Evolutionary conservation across 371 early-diverging fungal species (phyloP).

Genomic region (Mucor indicus): DNA sequence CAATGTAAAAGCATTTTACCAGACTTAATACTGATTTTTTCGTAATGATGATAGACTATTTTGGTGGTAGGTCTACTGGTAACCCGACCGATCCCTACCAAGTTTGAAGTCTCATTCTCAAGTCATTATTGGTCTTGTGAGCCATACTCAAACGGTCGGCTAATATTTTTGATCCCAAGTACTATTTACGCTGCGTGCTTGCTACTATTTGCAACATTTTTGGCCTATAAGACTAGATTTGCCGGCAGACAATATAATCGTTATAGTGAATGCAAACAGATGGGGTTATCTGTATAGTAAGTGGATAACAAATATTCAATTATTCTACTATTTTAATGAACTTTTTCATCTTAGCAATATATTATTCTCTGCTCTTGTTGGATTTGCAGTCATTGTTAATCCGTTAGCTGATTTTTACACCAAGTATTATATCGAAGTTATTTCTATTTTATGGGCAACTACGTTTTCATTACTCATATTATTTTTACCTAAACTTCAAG

Average conservation of each 20-base stretch:
- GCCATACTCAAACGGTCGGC: conserved; percentile 14
- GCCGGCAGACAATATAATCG: conserved; percentile 51
- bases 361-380: conserved; percentile 50
- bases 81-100: conserved; percentile 33
- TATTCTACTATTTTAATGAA: too few relatives aligned
- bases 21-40: too few relatives aligned
- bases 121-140: conserved; percentile 50
- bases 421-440: conserved; percentile 49
- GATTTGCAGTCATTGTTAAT: conserved; percentile 50
- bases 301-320: too few relatives aligned
- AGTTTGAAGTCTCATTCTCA: conserved; percentile 36
- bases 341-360: conserved; percentile 49
- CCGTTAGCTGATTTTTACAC: conserved; percentile 52
- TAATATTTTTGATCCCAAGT: conserved; percentile 28
- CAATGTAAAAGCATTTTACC: too few relatives aligned
- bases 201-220: conserved; percentile 51
- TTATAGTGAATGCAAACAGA: conserved; percentile 60
- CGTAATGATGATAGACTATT: conserved; percentile 49
- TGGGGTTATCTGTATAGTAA: conserved; percentile 63
- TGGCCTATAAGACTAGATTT: conserved; percentile 57
- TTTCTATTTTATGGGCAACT: conserved; percentile 54
- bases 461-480: conserved; percentile 52
- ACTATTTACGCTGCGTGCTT: conserved; percentile 39
- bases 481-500: conserved; percentile 58
- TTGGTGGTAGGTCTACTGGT: conserved; percentile 38